Evolutionary conservation across 805 yeast species (phyloP), one percentile per base, ranked within the genome.

Genomic region (Kockiozyma suomiensis): DNA sequence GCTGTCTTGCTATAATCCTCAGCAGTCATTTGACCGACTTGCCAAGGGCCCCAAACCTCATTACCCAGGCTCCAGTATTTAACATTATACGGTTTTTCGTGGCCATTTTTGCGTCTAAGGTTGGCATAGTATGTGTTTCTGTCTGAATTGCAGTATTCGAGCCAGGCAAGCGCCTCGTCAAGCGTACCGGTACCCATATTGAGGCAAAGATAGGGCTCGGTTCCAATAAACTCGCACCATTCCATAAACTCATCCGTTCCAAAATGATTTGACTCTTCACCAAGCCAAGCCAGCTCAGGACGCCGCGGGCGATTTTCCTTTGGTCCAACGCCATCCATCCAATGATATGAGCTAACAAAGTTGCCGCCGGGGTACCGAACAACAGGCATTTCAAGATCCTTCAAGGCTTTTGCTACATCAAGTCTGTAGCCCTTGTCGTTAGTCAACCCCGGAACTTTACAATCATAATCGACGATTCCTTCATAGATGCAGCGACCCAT

Each of bases 331-430:
- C 73, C 76, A 51, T 73, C 76, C 23, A 65, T 51, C 76, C 76
- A 73, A 49, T 73, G 76, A 50, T 73, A 73, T 4, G 74, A 68
- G 2, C 73, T 68, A 23, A 72, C 75, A 61, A 73, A 73, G 54
- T 73, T 73, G 13, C 76, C 76, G 15, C 76, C 76, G 35, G 76
- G 76, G 70, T 74, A 73, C 54, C 76, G 66, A 12, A 73, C 70
- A 4, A 71, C 73, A 12, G 76, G 76, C 71, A 73, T 68, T 33
- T 73, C 62, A 30, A 74, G 66, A 30, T 68, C 74, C 58, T 68
- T 69, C 38, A 74, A 67, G 3, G 75, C 75, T 25, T 71, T 51
- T 13, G 68, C 59, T 21, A 74, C 76, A 56, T 74, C 76, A 6
- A 60, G 28, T 41, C 76, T 64, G 51, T 67, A 69, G 1, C 75